phyloP scores from a whole-genome alignment of 805 yeast species.

The Starmerella gropengiesseri region DNA sequence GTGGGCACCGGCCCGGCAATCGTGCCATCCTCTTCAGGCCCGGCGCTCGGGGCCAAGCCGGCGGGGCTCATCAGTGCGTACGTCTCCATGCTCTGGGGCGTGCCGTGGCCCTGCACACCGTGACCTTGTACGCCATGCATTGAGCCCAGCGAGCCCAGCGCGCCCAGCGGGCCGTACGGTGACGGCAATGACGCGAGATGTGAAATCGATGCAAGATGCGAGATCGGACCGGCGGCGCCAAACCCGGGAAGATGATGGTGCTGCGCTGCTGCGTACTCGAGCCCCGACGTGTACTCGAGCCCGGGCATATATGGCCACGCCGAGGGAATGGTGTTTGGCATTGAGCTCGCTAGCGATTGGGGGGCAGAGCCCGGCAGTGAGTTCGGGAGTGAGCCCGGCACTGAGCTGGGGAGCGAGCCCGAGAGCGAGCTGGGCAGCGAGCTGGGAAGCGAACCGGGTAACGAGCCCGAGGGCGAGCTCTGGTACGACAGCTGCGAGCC shows the following conservation, averaged over 20 bases:
- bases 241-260: slow-evolving; percentile 3
- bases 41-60: too few species aligned
- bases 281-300: neutral
- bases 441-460: neutral
- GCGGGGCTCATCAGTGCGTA: neutral
- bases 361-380: neutral
- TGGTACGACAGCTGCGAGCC: neutral
- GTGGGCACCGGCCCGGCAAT: too few species aligned
- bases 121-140: slow-evolving; percentile 6
- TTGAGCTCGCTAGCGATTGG: neutral
- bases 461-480: neutral
- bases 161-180: neutral
- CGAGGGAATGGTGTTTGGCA: neutral
- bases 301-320: slow-evolving; percentile 5
- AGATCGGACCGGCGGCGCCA: neutral
- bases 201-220: neutral
- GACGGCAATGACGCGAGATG: too few species aligned
- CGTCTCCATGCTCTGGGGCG: neutral
- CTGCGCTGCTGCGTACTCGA: neutral
- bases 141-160: slow-evolving; percentile 1
- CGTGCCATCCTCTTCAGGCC: too few species aligned
- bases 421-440: neutral
- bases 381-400: slow-evolving; percentile 1
- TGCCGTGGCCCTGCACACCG: slow-evolving; percentile 1
- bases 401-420: neutral